Evolutionary conservation across 202 grass and related monocot species (phyloP), one percentile per base, ranked within the genome.

Genomic region (Zoysia matrella): DNA sequence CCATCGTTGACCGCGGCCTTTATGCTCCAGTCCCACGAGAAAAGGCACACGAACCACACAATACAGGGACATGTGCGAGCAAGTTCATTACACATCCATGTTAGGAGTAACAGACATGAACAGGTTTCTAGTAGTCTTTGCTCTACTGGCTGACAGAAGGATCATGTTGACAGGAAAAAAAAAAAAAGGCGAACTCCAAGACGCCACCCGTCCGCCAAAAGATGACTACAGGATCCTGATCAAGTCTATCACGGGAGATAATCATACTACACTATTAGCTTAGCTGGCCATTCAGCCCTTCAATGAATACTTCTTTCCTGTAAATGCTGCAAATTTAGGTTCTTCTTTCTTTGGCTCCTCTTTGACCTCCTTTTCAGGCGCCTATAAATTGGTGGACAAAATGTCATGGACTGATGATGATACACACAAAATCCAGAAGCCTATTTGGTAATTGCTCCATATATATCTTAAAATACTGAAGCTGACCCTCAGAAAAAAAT

Each of bases 291-390:
- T 70, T 94, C 80, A 98, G 65, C 90, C 86, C 83, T 87, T 98
- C 84, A 98, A 80, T 14, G 95, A 95, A 79, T 93, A 95, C 84
- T 93, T 95, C 86, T 88, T 98, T 78, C 92, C 95, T 4, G 87
- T 95, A 15, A 98, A 98, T 3, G 87, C 92, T 52, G 88, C 15
- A 57, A 98, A 93, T 60, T 93, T 93, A 0, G 86, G 88, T 16
- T 93, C 88, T 69, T 98, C 92, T 83, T 95, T 95, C 79, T 93
- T 95, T 1, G 84, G 50, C 10, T 93, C 90, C 74, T 89, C 88
- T 83, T 91, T 91, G 13, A 69, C 72, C 84, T 91, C 90, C 76
- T 95, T 95, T 48, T 74, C 74, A 58, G 92, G 67, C 64, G 65
- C 87, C 92, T 94, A 75, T 47, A 75, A 52, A 91, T 79, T 63